Base-by-base conservation (phyloP, 805 yeast genomes). In the Grigorovia transvaalensis region DNA sequence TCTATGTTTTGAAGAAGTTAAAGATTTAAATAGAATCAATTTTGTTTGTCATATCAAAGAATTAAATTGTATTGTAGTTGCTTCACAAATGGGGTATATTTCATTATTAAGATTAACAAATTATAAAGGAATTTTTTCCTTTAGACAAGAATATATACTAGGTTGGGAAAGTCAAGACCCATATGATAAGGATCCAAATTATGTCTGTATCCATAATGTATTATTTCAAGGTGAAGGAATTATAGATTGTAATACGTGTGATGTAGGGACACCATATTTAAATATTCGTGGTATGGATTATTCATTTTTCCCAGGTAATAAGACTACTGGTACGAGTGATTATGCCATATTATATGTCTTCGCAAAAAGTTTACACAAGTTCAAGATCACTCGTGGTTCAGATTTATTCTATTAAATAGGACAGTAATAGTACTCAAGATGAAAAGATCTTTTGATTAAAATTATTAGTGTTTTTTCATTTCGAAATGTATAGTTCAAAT, bases 111-210 rank as follows among this genome's bases (percentile, higher is more conserved):
- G 67, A 47, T 50, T 64, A 33, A 63, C 66, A 2, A 63, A 59
- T 38, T 64, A 53, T 44, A 57, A 56, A 12, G 68, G 68, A 3
- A 56, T 64, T 6, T 59, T 53, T 47, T 59, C 66, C 12, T 64
- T 62, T 47, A 57, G 67, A 51, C 66, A 62, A 49, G 68, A 64
- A 47, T 62, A 60, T 53, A 53, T 63, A 19, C 18, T 59, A 2
- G 67, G 67, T 8, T 62, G 66, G 65, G 48, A 54, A 9, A 42
- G 56, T 8, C 65, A 61, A 49, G 54, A 59, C 29, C 56, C 61
- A 9, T 44, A 41, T 27, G 18, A 42, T 11, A 50, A 54, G 13
- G 8, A 47, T 17, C 12, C 17, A 8, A 50, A 51, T 29, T 49
- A 50, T 45, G 30, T n/a, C 2, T 58, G 61, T 45, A 48, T 53